Conservation (phyloP, 202 grass and related monocot species). For the Zoysia matrella region DNA sequence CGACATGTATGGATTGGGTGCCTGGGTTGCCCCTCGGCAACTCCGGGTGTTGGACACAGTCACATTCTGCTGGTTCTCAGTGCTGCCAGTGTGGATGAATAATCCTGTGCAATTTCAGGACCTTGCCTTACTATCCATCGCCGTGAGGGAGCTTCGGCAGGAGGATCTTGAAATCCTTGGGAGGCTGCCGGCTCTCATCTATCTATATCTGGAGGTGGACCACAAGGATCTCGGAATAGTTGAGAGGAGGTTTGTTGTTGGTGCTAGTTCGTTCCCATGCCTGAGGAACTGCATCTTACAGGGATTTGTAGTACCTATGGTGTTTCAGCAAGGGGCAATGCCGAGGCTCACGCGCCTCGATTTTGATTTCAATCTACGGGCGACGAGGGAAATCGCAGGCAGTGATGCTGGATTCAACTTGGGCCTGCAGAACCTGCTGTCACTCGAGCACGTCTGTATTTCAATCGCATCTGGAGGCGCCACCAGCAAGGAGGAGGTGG, state of each 20-base stretch:
- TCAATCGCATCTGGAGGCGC: neutral
- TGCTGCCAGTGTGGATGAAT: no score
- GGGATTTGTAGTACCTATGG: neutral
- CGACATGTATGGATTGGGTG: no score
- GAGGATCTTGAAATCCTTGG: no score
- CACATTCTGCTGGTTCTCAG: no score
- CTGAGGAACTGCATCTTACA: rapidly evolving
- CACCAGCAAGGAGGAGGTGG: neutral
- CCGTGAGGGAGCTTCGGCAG: no score
- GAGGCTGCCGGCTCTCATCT: neutral
- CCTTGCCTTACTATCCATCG: no score
- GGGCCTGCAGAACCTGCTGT: constrained; percentile 2
- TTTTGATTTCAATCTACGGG: neutral
- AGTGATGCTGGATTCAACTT: neutral
- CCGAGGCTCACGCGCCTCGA: neutral
- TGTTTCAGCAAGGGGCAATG: constrained; percentile 26
- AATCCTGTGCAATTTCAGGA: no score
- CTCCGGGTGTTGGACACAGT: no score
- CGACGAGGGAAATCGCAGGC: neutral
- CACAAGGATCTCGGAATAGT: neutral
- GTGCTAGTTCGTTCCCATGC: neutral
- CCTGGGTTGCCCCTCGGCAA: no score
- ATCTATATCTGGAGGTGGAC: neutral
- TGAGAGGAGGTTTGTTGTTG: neutral
- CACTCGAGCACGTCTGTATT: neutral